These are phyloP conservation scores for Candida golubevii DNA, from an alignment of 805 yeast genomes.

Conservation along the genomic window DNA sequence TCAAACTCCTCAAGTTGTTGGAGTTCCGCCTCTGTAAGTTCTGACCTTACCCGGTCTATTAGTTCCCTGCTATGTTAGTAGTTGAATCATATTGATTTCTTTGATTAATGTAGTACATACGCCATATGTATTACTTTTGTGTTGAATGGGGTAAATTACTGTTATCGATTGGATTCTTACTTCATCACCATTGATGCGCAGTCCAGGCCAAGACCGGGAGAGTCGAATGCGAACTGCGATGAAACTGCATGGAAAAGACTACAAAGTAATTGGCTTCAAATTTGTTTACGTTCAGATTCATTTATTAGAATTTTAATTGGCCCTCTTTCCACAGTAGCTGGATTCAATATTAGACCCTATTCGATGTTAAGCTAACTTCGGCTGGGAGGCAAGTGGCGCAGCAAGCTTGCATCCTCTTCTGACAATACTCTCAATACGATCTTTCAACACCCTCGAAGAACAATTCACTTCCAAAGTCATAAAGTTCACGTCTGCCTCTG, in stretches of 20 bases:
- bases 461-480: constrained; percentile 63
- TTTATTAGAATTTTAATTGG: too few relatives aligned
- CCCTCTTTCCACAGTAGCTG: too few relatives aligned
- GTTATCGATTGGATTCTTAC: too few relatives aligned
- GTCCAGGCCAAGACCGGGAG: too few relatives aligned
- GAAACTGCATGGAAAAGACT: too few relatives aligned
- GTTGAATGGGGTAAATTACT: too few relatives aligned
- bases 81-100: neutral
- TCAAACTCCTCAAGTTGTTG: constrained; percentile 85
- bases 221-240: too few relatives aligned
- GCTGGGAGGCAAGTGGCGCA: constrained; percentile 66
- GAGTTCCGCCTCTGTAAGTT: constrained; percentile 74
- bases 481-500: constrained; percentile 66
- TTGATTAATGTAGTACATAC: constrained; percentile 11
- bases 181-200: too few relatives aligned
- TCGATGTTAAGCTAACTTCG: constrained; percentile 11
- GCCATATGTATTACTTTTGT: constrained; percentile 10
- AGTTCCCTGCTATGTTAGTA: constrained; percentile 51
- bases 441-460: constrained; percentile 67
- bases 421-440: constrained; percentile 77
- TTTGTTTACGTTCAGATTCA: too few relatives aligned
- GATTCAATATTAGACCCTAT: too few relatives aligned
- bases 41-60: constrained; percentile 70
- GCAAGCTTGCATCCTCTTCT: constrained; percentile 74
- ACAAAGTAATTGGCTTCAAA: too few relatives aligned